Evolutionary conservation across 202 grass and related monocot genomes (phyloP).

Genomic region (Dendrocalamus latiflorus): DNA sequence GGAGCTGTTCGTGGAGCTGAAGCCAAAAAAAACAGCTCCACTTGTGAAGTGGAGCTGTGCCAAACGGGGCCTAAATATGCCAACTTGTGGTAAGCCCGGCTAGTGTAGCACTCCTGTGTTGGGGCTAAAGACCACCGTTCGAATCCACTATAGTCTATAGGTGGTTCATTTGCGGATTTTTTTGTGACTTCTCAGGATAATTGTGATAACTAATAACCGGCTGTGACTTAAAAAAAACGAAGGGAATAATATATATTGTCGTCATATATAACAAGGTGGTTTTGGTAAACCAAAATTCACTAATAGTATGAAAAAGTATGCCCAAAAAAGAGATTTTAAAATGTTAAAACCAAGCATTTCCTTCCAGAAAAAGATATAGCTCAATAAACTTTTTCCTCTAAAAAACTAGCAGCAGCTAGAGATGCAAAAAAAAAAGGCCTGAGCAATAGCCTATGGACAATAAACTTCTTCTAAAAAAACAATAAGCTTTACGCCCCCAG

Average conservation of each 20-base stretch:
- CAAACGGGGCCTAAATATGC: too few species aligned
- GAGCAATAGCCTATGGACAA: neutral
- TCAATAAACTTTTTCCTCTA: neutral
- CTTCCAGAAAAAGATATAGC: neutral
- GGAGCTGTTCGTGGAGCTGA: too few species aligned
- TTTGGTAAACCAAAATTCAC: neutral
- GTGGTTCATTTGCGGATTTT: neutral
- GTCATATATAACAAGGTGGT: neutral
- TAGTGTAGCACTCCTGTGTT: neutral
- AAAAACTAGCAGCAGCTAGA: too few species aligned
- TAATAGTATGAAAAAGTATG: neutral
- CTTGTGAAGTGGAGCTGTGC: too few species aligned
- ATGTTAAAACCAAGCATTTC: neutral
- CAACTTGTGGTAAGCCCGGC: too few species aligned
- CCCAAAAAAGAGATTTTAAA: neutral
- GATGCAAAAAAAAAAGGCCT: too few species aligned
- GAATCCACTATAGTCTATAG: neutral
- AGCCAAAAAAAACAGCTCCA: too few species aligned
- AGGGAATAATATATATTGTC: neutral
- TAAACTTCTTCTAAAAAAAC: neutral
- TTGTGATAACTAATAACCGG: neutral
- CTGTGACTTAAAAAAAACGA: neutral
- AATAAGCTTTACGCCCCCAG: neutral
- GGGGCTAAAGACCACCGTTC: neutral
- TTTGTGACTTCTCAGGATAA: neutral